Evolutionary conservation across 495 filamentous ascomycete genomes (phyloP), one percentile per base, ranked within the genome.

Genomic region (Tuber microsphaerosporum): DNA sequence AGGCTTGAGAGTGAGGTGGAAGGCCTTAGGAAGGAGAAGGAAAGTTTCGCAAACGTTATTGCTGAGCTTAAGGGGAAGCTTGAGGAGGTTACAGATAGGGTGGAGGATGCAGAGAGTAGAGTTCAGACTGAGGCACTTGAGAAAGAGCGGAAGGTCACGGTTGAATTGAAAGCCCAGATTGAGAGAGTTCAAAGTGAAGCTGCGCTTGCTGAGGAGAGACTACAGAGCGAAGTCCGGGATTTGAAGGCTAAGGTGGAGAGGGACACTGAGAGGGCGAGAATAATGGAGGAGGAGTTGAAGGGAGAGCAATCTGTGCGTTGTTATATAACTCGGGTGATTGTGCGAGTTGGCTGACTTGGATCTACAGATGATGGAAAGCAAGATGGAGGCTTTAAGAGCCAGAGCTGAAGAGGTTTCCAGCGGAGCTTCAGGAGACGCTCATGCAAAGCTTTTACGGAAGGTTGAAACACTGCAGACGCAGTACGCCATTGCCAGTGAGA

Each of bases 381-480:
- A 95, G 81, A 87, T 98, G 80, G 96, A 99, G 81, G 91, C 91
- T 51, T 89, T 97, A 81, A 90, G 96, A 26, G 88, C 90, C 31
- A 88, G 92, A 34, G 93, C 92, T 14, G 96, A 99, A 85, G 96
- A 99, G 83, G 93, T 90, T 6, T 94, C 93, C 0, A 93, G 93
- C 8, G 92, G 93, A 31, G 88, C 89, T 61, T 88, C 88, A 9
- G 91, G 93, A 10, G 94, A 98, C 82, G 90, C 92, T 0, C 93
- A 97, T 79, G 93, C 91, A 37, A 97, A 97, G 82, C 86, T 99
- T 37, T 86, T 97, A 34, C 89, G 96, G 69, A 96, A 98, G 84
- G 90, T 98, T 43, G 96, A 99, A 86, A 97, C 93, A 3, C 85
- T 99, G 71, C 96, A 98, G 84, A 94, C 92, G 7, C 96, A 99